These are phyloP conservation scores for Fraxinus nigra DNA, from an alignment of 305 asterid species.

Conservation along the genomic window DNA sequence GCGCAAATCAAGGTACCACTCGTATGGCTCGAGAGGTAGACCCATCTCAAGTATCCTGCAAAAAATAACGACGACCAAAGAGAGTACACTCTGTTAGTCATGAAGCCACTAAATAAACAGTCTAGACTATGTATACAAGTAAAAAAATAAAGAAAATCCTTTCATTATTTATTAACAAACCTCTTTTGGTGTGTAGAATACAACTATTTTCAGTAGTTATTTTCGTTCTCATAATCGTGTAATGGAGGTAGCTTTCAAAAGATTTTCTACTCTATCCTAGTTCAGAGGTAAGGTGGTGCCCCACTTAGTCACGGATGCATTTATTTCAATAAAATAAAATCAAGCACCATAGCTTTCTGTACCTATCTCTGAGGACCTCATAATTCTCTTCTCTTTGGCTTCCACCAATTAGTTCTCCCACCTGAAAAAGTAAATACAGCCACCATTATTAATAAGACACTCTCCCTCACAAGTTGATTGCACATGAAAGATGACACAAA, in stretches of 20 bases:
- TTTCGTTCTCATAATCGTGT: background rate
- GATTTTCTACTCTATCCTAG: background rate
- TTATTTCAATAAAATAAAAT: background rate
- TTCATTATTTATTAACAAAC: too few relatives aligned
- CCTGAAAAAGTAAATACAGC: slow-evolving; percentile 38
- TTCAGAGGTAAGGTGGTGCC: background rate
- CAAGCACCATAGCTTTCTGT: slow-evolving; percentile 2
- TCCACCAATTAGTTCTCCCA: slow-evolving; percentile 97
- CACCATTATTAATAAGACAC: slow-evolving; percentile 7
- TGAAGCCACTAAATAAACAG: background rate
- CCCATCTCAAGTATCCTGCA: slow-evolving; percentile 72
- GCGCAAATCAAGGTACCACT: slow-evolving; percentile 93
- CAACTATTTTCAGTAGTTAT: background rate
- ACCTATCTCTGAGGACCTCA: slow-evolving; percentile 77
- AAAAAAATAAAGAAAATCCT: background rate
- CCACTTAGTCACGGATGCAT: background rate
- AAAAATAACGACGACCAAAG: background rate
- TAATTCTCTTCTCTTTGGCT: slow-evolving; percentile 96
- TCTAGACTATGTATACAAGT: background rate
- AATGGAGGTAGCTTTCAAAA: background rate
- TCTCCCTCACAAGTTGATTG: background rate
- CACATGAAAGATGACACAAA: background rate
- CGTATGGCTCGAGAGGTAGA: slow-evolving; percentile 80
- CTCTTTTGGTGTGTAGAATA: background rate
- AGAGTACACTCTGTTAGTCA: background rate